phyloP scores from a whole-genome alignment of 305 asterid species.

The Solanum aculeatissimum region DNA sequence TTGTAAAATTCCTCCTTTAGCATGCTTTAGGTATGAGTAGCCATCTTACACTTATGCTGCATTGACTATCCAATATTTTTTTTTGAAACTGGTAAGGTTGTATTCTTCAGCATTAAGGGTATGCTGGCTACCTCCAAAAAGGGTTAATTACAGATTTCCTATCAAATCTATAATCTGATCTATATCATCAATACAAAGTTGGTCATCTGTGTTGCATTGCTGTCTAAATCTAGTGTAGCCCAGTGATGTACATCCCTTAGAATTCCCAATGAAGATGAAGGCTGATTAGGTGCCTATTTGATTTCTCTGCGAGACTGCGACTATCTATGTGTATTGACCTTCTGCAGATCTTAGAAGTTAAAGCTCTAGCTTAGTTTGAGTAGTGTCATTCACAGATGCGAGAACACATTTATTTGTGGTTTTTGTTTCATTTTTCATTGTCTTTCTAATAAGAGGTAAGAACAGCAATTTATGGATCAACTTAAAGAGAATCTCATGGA shows the following conservation, averaged over 20 bases:
- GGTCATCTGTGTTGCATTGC: background rate
- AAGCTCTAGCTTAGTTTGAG: background rate
- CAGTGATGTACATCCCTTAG: background rate
- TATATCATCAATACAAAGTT: background rate
- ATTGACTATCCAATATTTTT: background rate
- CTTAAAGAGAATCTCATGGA: background rate
- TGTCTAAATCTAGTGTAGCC: background rate
- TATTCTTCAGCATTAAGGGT: too few relatives aligned
- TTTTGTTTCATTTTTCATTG: background rate
- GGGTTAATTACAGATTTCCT: too few relatives aligned
- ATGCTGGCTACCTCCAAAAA: too few relatives aligned
- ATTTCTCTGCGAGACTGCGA: background rate
- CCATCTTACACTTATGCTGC: background rate
- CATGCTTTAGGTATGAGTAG: background rate
- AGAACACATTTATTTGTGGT: background rate
- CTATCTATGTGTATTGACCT: background rate
- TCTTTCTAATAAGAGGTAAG: background rate
- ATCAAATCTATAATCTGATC: too few relatives aligned
- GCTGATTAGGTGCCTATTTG: background rate
- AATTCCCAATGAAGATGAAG: background rate
- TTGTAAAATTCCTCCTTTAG: background rate
- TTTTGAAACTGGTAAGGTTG: too few relatives aligned
- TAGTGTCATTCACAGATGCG: background rate
- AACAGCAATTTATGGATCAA: background rate
- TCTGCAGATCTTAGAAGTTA: background rate